Evolutionary conservation across 305 asterid species (phyloP), one percentile per base, ranked within the genome.

Genomic region (Ajuga reptans): DNA sequence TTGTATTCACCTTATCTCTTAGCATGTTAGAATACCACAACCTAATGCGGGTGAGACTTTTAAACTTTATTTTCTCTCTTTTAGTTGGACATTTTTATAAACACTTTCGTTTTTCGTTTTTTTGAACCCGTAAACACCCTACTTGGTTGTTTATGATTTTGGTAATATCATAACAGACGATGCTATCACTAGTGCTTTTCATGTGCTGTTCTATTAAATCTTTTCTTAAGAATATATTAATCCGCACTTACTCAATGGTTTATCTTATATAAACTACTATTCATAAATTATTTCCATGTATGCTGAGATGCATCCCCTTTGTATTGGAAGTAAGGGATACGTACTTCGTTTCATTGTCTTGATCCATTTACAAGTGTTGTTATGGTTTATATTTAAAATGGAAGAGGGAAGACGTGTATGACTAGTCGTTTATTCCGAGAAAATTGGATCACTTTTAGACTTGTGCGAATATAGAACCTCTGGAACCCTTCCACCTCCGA

Each of bases 1-100:
- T 24, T 29, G 31, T 21, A 31, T 43, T 52, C 58, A 41, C 69
- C 57, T 74, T 61, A 36, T 61, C 29, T 69, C 27, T 64, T 60
- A 1, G 33, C 31, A 34, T 55, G 8, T 64, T 42, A 49, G 10
- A 41, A 50, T 36, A n/a, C 0, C 4, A 65, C 9, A 27, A 4
- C 51, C 52, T 10, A 12, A 24, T n/a, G n/a, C 12, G 8, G 46
- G 37, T 62, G 6, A 62, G 27, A 34, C 41, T 59, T 42, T 2
- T 16, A 4, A 9, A 6, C 53, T 34, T 56, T 37, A 2, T 11
- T n/a, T 14, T 9, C 37, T 29, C 51, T 36, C 47, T 50, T 42
- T 21, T 43, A 12, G 47, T 39, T n/a, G 10, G 24, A 43, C 9
- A 67, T 61, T 53, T 47, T 49, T 57, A 49, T 34, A 49, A 17